These are phyloP conservation scores for Houttuynia cordata DNA, from an alignment of 164 flowering plant species.

Conservation along the genomic window DNA sequence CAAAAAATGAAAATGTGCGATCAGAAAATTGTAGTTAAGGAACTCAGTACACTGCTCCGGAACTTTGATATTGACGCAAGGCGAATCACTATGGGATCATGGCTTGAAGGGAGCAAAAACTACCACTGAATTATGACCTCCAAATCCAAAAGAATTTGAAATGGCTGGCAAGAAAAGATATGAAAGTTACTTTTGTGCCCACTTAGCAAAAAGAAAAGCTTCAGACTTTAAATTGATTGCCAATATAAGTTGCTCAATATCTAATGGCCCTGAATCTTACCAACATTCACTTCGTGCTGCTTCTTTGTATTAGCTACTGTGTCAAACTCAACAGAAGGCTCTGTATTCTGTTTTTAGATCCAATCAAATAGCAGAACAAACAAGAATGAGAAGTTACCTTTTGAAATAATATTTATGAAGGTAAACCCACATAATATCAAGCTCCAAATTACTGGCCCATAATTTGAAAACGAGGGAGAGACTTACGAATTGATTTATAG, in stretches of 20 bases:
- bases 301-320: slow-evolving; percentile 69
- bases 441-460: not conserved
- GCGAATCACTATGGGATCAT: slow-evolving; percentile 8
- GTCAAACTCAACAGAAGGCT: slow-evolving; percentile 78
- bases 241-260: not conserved
- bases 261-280: slow-evolving; percentile 25
- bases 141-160: slow-evolving; percentile 89
- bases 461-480: not conserved
- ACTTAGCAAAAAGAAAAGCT: too few relatives aligned
- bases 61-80: not conserved
- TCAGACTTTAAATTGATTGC: not conserved
- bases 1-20: not conserved
- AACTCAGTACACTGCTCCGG: not conserved
- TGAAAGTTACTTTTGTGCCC: not conserved
- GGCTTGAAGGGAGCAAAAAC: slow-evolving; percentile 78
- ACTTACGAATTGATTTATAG: slow-evolving; percentile 81
- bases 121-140: slow-evolving; percentile 91
- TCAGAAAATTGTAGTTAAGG: not conserved
- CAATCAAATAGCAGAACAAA: not conserved
- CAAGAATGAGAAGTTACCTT: not conserved
- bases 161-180: slow-evolving; percentile 40
- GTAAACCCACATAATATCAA: too few relatives aligned
- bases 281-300: slow-evolving; percentile 93
- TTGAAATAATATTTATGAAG: not conserved
- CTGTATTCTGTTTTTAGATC: slow-evolving; percentile 50